Evolutionary conservation across 768 basidiomycete species (phyloP).

Genomic region (Macrolepiota fuliginosa): DNA sequence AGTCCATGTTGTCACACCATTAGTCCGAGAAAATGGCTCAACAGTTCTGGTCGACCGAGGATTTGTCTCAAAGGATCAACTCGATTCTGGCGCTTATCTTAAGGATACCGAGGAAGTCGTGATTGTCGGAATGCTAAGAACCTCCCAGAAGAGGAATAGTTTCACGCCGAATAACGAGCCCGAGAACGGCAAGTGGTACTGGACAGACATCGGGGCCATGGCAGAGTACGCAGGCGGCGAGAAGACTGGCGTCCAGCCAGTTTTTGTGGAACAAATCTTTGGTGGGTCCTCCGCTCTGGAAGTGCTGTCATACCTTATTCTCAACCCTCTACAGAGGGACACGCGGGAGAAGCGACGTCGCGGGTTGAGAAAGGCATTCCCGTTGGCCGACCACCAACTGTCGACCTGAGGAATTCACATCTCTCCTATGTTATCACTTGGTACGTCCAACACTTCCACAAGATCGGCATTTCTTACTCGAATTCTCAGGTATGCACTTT

Average conservation of each 20-base stretch:
- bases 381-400: conserved; percentile 75
- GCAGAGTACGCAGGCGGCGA: conserved; percentile 75
- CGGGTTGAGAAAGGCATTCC: conserved; percentile 72
- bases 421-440: conserved; percentile 94
- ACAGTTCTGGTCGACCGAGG: conserved; percentile 93
- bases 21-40: conserved; percentile 74
- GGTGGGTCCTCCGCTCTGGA: conserved; percentile 46
- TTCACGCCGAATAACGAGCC: conserved; percentile 92
- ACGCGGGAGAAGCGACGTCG: conserved; percentile 68
- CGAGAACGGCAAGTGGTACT: conserved; percentile 83
- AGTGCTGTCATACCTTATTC: neutral
- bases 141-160: conserved; percentile 63
- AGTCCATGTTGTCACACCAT: conserved; percentile 84
- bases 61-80: conserved; percentile 66
- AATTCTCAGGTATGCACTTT: conserved; percentile 77
- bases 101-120: conserved; percentile 59
- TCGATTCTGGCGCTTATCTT: conserved; percentile 25
- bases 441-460: conserved; percentile 38
- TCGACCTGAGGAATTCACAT: conserved; percentile 93
- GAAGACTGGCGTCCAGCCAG: conserved; percentile 72
- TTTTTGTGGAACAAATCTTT: conserved; percentile 89
- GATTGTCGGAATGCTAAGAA: conserved; percentile 84
- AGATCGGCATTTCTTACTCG: neutral
- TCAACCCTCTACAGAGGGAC: conserved; percentile 62
- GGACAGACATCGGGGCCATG: conserved; percentile 84